A percentile compares a stretch with the other conserved stretches of the same genome.
Conservation (phyloP, 2,329 filamentous ascomycete species). For the Aspergillus sergii region DNA sequence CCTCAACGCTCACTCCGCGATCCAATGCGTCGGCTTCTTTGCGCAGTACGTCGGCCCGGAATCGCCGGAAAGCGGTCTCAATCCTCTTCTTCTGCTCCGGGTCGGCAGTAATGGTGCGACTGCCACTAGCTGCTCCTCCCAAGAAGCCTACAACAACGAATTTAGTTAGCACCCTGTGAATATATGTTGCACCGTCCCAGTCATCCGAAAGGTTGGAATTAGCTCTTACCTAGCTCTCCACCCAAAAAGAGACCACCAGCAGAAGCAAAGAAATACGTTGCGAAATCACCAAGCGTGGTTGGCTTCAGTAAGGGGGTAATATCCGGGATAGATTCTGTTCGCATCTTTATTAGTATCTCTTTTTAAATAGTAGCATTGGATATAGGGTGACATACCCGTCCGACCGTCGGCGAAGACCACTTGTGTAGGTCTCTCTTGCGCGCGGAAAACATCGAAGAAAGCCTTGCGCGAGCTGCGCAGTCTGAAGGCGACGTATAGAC, state of each 20-base stretch:
- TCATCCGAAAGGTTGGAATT: neutral
- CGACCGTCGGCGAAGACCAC: conserved; percentile 65
- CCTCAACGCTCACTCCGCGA: conserved; percentile 31
- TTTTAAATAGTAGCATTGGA: accelerated
- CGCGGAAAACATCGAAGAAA: conserved; percentile 65
- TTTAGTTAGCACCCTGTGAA: neutral
- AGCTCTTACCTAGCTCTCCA: conserved; percentile 54
- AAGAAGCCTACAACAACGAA: conserved; percentile 50
- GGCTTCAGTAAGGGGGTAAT: conserved; percentile 61
- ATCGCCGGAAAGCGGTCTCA: conserved; percentile 64
- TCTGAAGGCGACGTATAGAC: conserved; percentile 59
- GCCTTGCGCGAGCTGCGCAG: conserved; percentile 57
- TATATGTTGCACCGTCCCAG: neutral
- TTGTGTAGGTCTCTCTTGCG: conserved; percentile 63
- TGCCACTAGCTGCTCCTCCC: conserved; percentile 58
- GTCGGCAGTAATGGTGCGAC: conserved; percentile 56
- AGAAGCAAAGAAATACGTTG: conserved; percentile 65
- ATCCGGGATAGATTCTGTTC: conserved; percentile 63
- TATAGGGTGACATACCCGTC: conserved; percentile 44
- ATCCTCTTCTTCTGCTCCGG: conserved; percentile 59
- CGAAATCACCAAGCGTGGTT: conserved; percentile 60
- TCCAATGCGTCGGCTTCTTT: conserved; percentile 62
- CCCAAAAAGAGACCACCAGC: conserved; percentile 65
- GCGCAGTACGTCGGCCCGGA: conserved; percentile 65
- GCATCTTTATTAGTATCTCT: neutral